These are phyloP conservation scores for Pyrenochaeta sp. DNA, from an alignment of 2,329 filamentous ascomycete genomes.

Conservation along the genomic window DNA sequence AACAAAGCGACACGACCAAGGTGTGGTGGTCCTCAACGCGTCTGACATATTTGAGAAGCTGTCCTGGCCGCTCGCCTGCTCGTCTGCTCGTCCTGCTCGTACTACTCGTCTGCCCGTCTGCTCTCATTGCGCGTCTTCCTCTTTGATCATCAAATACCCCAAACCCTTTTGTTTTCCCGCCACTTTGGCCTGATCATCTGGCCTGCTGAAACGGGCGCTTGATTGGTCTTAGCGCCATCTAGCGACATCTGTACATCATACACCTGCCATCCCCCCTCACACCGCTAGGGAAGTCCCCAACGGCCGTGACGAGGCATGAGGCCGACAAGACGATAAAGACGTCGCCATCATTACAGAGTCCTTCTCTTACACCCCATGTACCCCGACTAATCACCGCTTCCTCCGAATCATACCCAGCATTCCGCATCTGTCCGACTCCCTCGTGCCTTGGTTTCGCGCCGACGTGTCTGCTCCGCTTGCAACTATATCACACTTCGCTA, in stretches of 20 bases:
- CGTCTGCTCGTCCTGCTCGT: too few species aligned
- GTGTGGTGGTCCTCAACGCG: conserved; percentile 7
- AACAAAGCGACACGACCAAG: neutral
- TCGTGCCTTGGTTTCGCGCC: conserved; percentile 25
- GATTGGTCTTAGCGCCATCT: conserved; percentile 29
- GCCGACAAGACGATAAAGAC: conserved; percentile 19
- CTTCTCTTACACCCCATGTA: conserved; percentile 1
- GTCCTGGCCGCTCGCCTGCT: neutral
- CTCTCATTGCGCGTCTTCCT: neutral
- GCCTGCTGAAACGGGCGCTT: conserved; percentile 24
- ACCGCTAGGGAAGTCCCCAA: conserved; percentile 21
- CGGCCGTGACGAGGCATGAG: conserved; percentile 31
- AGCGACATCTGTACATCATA: conserved; percentile 33
- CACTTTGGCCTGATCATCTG: conserved; percentile 27
- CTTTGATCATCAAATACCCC: neutral
- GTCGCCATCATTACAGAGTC: conserved; percentile 13
- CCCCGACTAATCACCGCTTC: neutral
- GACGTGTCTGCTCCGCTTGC: conserved; percentile 22
- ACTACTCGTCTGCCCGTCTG: neutral
- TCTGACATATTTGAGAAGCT: neutral
- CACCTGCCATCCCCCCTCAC: conserved; percentile 22
- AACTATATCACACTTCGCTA: conserved; percentile 16
- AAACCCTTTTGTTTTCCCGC: conserved; percentile 16
- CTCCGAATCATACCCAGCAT: conserved; percentile 3
- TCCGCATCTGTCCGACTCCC: conserved; percentile 17